phyloP scores from a whole-genome alignment of 345 rosid species.

The Gossypium arboreum region DNA sequence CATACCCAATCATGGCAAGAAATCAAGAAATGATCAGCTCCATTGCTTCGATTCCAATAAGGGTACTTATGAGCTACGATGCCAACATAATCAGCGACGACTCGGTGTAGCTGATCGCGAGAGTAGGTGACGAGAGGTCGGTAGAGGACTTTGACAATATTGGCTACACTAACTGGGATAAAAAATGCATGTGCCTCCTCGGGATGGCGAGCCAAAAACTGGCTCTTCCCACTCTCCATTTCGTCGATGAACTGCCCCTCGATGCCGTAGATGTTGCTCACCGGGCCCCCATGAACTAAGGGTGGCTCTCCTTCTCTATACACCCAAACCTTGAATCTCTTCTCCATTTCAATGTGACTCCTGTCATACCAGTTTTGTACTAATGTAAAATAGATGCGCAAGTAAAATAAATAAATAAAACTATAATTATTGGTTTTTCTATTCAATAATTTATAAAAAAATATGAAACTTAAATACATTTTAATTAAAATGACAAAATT shows the following conservation, averaged over 20 bases:
- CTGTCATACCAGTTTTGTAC: conserved; percentile 2
- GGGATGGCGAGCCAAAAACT: conserved; percentile 24
- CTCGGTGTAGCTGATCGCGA: conserved; percentile 9
- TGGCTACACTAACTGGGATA: conserved; percentile 28
- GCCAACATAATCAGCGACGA: conserved; percentile 33
- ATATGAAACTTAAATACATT: too few species aligned
- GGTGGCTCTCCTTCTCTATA: conserved; percentile 37
- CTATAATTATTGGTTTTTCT: too few species aligned
- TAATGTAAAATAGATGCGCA: too few species aligned
- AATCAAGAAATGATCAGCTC: conserved; percentile 57
- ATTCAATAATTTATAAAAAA: too few species aligned
- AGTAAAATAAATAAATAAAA: too few species aligned
- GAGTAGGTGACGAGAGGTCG: conserved; percentile 19
- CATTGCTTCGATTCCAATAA: conserved; percentile 53
- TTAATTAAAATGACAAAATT: too few species aligned
- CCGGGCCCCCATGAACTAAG: conserved; percentile 20
- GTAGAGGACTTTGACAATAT: conserved; percentile 24
- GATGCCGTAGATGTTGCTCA: conserved; percentile 23
- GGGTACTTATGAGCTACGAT: conserved; percentile 42
- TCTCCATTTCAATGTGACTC: conserved; percentile 37
- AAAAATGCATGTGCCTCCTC: conserved; percentile 35
- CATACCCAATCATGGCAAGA: conserved; percentile 68
- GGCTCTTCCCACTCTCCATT: conserved; percentile 26
- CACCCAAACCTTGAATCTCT: conserved; percentile 37
- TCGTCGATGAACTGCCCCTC: conserved; percentile 39